Conservation (phyloP, 805 yeast genomes). For the Blastobotrys robertii region DNA sequence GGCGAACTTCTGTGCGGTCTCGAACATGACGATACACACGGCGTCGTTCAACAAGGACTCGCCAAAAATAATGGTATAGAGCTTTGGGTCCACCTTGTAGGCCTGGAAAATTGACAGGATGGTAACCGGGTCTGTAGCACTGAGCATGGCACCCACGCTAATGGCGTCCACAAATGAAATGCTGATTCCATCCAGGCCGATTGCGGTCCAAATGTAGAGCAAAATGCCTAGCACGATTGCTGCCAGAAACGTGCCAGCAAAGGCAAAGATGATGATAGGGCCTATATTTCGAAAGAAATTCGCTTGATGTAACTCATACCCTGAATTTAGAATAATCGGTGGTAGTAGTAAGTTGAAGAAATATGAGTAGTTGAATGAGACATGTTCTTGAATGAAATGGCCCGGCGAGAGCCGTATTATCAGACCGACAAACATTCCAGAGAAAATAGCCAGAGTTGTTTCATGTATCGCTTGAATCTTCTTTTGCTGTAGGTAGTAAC, state of each 20-base stretch:
- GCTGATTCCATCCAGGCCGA: conserved; percentile 81
- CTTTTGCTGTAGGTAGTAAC: conserved; percentile 83
- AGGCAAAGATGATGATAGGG: conserved; percentile 85
- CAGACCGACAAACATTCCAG: conserved; percentile 93
- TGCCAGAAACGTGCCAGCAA: conserved; percentile 92
- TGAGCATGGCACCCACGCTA: conserved; percentile 93
- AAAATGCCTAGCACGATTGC: conserved; percentile 86
- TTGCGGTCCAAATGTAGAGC: conserved; percentile 77
- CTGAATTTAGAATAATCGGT: conserved; percentile 92
- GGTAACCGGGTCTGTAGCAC: conserved; percentile 98
- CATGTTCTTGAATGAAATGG: conserved; percentile 93
- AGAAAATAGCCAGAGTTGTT: conserved; percentile 89
- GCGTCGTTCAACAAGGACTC: conserved; percentile 95
- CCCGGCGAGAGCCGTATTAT: conserved; percentile 89
- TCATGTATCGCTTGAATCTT: conserved; percentile 95
- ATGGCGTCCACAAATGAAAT: conserved; percentile 95
- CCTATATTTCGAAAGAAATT: conserved; percentile 90
- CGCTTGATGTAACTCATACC: conserved; percentile 92
- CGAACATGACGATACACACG: conserved; percentile 97
- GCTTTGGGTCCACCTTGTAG: conserved; percentile 94
- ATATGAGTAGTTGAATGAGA: conserved; percentile 86
- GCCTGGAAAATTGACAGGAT: conserved; percentile 93
- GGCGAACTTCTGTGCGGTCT: conserved; percentile 93
- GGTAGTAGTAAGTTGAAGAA: conserved; percentile 91
- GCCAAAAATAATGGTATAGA: conserved; percentile 94